Conservation (phyloP, 2,329 filamentous ascomycete species). For the Neocatenulostroma microsporum region DNA sequence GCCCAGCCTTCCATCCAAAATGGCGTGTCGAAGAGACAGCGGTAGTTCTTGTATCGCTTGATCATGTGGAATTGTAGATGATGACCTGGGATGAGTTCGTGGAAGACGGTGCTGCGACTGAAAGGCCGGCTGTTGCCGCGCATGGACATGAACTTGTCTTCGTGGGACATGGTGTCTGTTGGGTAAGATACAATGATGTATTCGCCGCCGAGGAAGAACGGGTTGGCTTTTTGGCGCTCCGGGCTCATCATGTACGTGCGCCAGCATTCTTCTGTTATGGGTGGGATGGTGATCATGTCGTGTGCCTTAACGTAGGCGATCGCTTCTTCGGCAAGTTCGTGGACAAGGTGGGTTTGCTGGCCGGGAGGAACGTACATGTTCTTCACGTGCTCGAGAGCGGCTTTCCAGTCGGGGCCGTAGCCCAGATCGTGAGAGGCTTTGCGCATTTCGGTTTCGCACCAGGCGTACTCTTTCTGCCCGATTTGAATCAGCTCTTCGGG, state of each 20-base stretch:
- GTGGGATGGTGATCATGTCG: constrained; percentile 50
- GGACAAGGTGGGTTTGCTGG: constrained; percentile 47
- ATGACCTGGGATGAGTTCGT: constrained; percentile 55
- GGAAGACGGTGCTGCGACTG: constrained; percentile 52
- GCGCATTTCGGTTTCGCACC: constrained; percentile 51
- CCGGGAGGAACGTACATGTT: constrained; percentile 48
- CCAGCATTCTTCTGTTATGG: constrained; percentile 47
- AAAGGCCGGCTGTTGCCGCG: constrained; percentile 53
- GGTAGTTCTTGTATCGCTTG: constrained; percentile 42
- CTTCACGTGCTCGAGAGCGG: constrained; percentile 51
- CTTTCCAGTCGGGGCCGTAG: constrained; percentile 43
- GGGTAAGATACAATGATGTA: constrained; percentile 52
- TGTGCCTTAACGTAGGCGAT: constrained; percentile 46
- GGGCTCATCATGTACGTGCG: constrained; percentile 52
- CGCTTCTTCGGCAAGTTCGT: constrained; percentile 45
- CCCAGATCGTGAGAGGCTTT: constrained; percentile 44
- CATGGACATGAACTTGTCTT: constrained; percentile 52
- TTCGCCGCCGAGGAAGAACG: constrained; percentile 53
- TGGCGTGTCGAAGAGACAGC: constrained; percentile 48
- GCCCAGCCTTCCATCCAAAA: constrained; percentile 57
- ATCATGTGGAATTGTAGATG: constrained; percentile 48
- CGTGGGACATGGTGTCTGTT: constrained; percentile 45
- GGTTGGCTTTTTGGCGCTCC: constrained; percentile 46
- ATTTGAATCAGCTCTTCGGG: constrained; percentile 50
- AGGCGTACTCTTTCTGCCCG: constrained; percentile 45